phyloP scores from a whole-genome alignment of 441 rosid genomes.

The Adansonia madagascariensis region DNA sequence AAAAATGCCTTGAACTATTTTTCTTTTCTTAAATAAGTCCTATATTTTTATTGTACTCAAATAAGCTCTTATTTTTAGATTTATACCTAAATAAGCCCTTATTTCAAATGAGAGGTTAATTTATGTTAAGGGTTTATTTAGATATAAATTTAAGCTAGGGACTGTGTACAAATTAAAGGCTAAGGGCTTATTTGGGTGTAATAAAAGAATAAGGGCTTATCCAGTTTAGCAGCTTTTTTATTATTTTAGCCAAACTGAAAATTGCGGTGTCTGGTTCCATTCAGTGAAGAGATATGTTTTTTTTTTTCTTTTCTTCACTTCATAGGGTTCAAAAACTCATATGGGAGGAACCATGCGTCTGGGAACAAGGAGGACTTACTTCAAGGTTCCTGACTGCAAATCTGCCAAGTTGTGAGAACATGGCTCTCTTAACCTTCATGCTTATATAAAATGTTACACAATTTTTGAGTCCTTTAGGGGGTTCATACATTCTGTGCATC shows the following conservation, averaged over 20 bases:
- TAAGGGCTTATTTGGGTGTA: neutral
- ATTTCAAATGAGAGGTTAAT: neutral
- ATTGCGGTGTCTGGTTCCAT: neutral
- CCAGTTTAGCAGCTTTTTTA: neutral
- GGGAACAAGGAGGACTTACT: conserved; percentile 85
- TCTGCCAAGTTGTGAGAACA: conserved; percentile 75
- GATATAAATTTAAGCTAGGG: neutral
- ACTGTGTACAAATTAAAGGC: neutral
- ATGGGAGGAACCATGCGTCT: conserved; percentile 97
- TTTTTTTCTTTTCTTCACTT: neutral
- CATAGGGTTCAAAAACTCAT: conserved; percentile 84
- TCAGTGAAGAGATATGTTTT: neutral
- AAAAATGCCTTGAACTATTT: neutral
- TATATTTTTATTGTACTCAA: neutral
- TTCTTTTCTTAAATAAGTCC: neutral
- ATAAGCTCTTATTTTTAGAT: neutral
- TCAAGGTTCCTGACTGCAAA: conserved; percentile 65
- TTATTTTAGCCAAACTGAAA: neutral
- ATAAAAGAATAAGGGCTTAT: neutral
- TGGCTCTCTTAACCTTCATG: neutral
- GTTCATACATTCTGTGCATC: conserved; percentile 1
- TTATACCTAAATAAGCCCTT: neutral
- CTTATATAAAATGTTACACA: neutral
- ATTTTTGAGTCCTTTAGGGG: neutral
- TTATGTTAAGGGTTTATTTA: neutral